Evolutionary conservation across 73 alveolate genomes (phyloP), one percentile per base, ranked within the genome.

Genomic region (Breviolum minutum): DNA sequence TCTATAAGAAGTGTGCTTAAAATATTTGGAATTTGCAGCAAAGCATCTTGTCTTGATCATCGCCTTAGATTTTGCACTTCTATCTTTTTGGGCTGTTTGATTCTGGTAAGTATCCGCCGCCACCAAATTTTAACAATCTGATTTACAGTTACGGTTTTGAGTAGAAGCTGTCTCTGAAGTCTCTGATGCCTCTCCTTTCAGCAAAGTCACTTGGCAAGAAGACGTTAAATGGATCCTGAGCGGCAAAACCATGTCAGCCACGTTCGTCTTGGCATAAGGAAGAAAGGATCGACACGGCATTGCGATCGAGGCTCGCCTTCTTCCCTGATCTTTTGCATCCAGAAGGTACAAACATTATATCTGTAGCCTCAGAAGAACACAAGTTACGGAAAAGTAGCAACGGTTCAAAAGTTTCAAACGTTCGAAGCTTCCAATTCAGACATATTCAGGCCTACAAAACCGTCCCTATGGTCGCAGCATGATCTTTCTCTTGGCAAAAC

Each of bases 261-360:
- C 3, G 54, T 40, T n/a, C n/a, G n/a, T n/a, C n/a, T n/a, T n/a
- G n/a, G n/a, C n/a, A n/a, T n/a, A 24, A n/a, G 10, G 20, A 76
- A 76, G 63, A 24, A 76, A 12, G 60, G 11, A 20, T 6, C 22
- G 29, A n/a, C 22, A 77, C 12, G 7, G 24, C 17, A 24, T 29
- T 79, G 11, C 64, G 29, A 19, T 61, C 76, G 22, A 83, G 92
- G 73, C 20, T 83, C 92, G n/a, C 11, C 11, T 61, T 63, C 63
- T 13, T 86, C 94, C 22, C 40, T 68, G 66, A 88, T 20, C 26
- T 19, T 26, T 26, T 20, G 64, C 79, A 91, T 40, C 29, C 74
- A 88, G 87, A 91, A 91, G 63, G 97, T 91, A 74, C 97, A 91
- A 4, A 91, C 40, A n/a, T 70, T 68, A n/a, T 91, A 91, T 29